Evolutionary conservation across 371 early-diverging fungal genomes (phyloP), one percentile per base, ranked within the genome.

Genomic region (Rhizopus arrhizus): DNA sequence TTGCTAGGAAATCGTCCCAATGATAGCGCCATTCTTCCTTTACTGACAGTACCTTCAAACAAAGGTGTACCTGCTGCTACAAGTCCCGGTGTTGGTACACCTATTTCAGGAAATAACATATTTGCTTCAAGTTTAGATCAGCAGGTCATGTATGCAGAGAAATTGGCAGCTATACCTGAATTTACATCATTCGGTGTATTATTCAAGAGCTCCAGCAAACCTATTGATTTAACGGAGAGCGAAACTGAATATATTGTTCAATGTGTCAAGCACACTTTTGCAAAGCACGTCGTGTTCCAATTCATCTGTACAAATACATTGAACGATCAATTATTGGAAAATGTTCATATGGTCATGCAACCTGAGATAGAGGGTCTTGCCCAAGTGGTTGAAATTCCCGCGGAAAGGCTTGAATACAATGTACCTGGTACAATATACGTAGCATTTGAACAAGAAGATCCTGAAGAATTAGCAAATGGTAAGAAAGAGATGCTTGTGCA

Each of bases 191-290:
- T 93, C 65, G 97, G 97, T 34, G 76, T 83, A 3, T 72, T 95
- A 51, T 91, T 96, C 85, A 93, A 94, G 73, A 89, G 89, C 32
- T 89, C 93, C 22, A 66, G 73, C 45, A 85, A 84, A 69, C 85
- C 94, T 32, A 82, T 88, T 16, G 91, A 86, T 56, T 80, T 97
- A 15, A 96, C 97, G 10, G 99, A 98, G 69, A 81, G 91, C 31
- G 99, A 97, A 73, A 94, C 95, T 1, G 99, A 98, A 73, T 98
- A 98, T 74, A 89, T 89, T 42, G 93, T 98, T 53, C 80, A 84
- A 8, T 92, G 91, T 64, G 76, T 93, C 62, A 96, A 97, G 80
- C 99, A 98, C 67, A 86, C 96, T 13, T 97, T 94, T 74, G 75
- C 85, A 47, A 81, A 86, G 40, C 95, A 96, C 59, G 62, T 97